Conservation (phyloP, 768 basidiomycete genomes). For the Neoboletus magnificus region DNA sequence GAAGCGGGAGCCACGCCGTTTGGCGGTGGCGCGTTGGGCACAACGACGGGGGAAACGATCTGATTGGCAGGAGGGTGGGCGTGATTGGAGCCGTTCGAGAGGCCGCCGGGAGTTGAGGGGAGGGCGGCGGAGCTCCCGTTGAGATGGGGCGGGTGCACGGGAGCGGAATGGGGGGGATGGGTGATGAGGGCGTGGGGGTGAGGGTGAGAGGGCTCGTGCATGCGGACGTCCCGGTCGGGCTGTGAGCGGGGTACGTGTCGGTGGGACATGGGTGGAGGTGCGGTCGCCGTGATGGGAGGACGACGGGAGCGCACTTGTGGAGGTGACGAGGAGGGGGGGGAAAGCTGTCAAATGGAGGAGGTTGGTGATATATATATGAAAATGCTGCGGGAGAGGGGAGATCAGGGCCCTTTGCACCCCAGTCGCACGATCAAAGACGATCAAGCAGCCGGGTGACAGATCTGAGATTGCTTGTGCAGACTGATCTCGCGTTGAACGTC, state of each 20-base stretch:
- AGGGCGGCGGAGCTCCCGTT: constrained; percentile 47
- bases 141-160: constrained; percentile 42
- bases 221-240: constrained; percentile 57
- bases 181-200: constrained; percentile 43
- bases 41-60: constrained; percentile 48
- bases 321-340: constrained; percentile 44
- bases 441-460: constrained; percentile 39
- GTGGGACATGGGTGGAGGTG: constrained; percentile 47
- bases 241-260: constrained; percentile 57
- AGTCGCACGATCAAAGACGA: constrained; percentile 64
- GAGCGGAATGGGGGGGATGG: constrained; percentile 37
- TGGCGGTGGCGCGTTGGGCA: constrained; percentile 30
- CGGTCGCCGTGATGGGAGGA: constrained; percentile 21
- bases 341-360: constrained; percentile 43
- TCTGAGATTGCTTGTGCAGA: constrained; percentile 34
- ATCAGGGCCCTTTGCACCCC: constrained; percentile 43
- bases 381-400: constrained; percentile 38
- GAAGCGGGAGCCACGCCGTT: constrained; percentile 24
- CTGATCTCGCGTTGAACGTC: constrained; percentile 40
- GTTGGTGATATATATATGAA: constrained; percentile 58
- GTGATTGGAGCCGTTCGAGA: constrained; percentile 43
- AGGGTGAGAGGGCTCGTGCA: constrained; percentile 52
- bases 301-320: constrained; percentile 28
- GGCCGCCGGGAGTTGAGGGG: constrained; percentile 42
- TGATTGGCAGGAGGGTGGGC: constrained; percentile 33